phyloP scores from a whole-genome alignment of 495 filamentous ascomycete genomes.

The Penicillium paradoxum region DNA sequence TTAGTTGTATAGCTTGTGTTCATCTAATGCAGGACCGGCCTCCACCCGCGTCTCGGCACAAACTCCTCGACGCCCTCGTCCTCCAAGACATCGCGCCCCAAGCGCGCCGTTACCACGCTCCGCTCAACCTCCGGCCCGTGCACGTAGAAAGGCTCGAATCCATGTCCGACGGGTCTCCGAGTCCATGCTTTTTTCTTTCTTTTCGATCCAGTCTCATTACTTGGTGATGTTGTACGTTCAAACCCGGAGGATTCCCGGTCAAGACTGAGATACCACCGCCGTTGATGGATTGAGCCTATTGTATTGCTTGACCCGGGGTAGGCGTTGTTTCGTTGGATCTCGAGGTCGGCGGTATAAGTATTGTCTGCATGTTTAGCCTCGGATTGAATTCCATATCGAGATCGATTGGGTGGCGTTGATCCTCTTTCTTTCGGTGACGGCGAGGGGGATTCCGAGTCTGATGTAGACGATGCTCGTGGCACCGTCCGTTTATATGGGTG shows the following conservation, averaged over 20 bases:
- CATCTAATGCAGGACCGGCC: constrained; percentile 45
- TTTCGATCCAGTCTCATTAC: neutral
- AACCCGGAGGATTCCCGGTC: constrained; percentile 55
- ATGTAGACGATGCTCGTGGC: constrained; percentile 17
- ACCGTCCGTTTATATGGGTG: neutral
- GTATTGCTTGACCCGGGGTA: constrained; percentile 59
- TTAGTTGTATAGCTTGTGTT: neutral
- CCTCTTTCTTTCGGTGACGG: neutral
- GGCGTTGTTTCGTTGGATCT: constrained; percentile 57
- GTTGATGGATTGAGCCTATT: constrained; percentile 60
- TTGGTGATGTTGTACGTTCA: constrained; percentile 11
- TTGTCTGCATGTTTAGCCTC: constrained; percentile 1
- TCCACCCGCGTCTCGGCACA: constrained; percentile 53
- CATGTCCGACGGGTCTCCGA: constrained; percentile 10
- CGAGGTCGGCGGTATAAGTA: constrained; percentile 29
- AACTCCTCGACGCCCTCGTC: constrained; percentile 56
- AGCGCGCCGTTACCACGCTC: constrained; percentile 59
- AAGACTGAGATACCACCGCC: constrained; percentile 56
- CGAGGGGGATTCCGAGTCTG: constrained; percentile 10
- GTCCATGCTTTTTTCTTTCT: constrained; percentile 21
- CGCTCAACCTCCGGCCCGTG: constrained; percentile 51
- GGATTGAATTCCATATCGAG: neutral
- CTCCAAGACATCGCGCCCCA: constrained; percentile 48
- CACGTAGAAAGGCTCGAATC: constrained; percentile 56
- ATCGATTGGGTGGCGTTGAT: neutral